Evolutionary conservation across 495 filamentous ascomycete genomes (phyloP).

Genomic region (Friedmanniomyces endolithicus): DNA sequence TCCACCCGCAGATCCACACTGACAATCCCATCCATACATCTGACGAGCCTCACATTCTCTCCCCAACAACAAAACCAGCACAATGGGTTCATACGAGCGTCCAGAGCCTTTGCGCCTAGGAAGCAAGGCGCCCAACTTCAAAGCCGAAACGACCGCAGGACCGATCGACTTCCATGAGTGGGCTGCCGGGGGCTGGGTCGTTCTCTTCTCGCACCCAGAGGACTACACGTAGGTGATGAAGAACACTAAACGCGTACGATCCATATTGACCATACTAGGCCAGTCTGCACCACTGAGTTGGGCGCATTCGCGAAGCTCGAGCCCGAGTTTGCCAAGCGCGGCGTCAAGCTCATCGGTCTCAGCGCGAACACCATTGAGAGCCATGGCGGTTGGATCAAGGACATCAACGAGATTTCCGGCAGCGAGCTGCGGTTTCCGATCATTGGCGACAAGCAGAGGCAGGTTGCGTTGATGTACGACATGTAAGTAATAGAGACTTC

Average conservation of each 20-base stretch:
- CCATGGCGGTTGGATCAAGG: slow-evolving; percentile 50
- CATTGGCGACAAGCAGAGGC: slow-evolving; percentile 90
- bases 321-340: slow-evolving; percentile 47
- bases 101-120: slow-evolving; percentile 62
- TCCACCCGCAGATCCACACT: background rate
- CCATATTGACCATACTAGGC: background rate
- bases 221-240: slow-evolving; percentile 51
- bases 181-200: slow-evolving; percentile 85
- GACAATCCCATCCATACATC: background rate
- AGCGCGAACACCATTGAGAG: slow-evolving; percentile 45
- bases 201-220: slow-evolving; percentile 58
- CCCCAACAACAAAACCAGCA: background rate
- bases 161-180: slow-evolving; percentile 95
- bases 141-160: slow-evolving; percentile 37
- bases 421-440: slow-evolving; percentile 60
- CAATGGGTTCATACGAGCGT: slow-evolving; percentile 25
- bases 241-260: background rate
- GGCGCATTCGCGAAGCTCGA: slow-evolving; percentile 54
- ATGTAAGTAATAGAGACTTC: slow-evolving; percentile 50
- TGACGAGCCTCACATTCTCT: background rate
- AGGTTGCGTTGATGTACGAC: slow-evolving; percentile 85
- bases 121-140: slow-evolving; percentile 46
- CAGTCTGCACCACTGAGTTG: slow-evolving; percentile 51
- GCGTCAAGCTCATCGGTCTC: slow-evolving; percentile 56
- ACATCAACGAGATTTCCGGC: slow-evolving; percentile 50